Base-by-base conservation (phyloP, 164 flowering plant species). In the Taxillus chinensis region DNA sequence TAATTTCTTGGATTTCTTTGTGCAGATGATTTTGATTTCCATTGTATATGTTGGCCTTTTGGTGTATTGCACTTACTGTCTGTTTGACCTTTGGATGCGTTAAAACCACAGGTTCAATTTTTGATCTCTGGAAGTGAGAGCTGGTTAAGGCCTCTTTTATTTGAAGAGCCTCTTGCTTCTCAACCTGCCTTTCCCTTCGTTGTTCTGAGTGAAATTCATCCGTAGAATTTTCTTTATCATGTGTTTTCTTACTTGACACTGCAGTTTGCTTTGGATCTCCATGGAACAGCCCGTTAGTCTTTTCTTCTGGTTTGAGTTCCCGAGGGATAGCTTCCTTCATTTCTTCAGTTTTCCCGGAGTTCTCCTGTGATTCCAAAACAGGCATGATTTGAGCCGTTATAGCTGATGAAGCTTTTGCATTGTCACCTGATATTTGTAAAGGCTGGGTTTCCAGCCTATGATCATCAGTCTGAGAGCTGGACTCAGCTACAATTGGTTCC, bases 1-100 rank as follows among this genome's bases (percentile, higher is more conserved):
- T 62, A 40, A 79, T 81, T 39, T 80, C 78, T 62, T 48, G 79
- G 55, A 80, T 68, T 55, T 68, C 74, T 67, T 72, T 77, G 39
- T 73, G 75, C 43, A 73, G 60, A 6, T 78, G 53, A 61, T 65
- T 38, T 52, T 51, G 57, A 62, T 74, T 77, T 9, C 59, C 68
- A 17, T 41, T 63, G 60, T 68, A 54, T 64, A 39, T 43, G 37
- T 55, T 46, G 55, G 64, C 55, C 40, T 61, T 71, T 16, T 66
- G 73, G 50, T 12, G 64, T 42, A 65, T 11, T n/a, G 60, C 67
- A 38, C 40, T 61, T 46, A 5, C 39, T 14, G 14, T 51, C n/a
- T 38, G 61, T 55, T 43, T 69, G 45, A 66, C 66, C 61, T 57
- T 42, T 41, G 67, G 63, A 51, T 48, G 68, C 64, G 68, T 40